These are phyloP conservation scores for Racocetra persica DNA, from an alignment of 371 early-diverging fungal genomes.

Conservation along the genomic window DNA sequence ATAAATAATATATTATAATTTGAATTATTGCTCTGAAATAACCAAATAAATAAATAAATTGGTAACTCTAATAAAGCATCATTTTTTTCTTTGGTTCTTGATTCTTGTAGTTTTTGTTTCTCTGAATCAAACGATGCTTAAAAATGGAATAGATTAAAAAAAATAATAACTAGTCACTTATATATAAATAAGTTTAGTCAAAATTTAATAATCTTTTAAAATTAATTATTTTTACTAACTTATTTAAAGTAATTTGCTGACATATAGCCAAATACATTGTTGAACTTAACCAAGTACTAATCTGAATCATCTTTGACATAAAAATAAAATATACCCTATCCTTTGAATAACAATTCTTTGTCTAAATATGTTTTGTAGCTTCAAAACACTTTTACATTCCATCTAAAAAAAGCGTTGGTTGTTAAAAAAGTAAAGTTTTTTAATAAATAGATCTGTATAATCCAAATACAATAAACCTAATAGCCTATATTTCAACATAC, in stretches of 20 bases:
- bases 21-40: too few species aligned
- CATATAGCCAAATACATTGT: slow-evolving; percentile 70
- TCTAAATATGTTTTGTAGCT: slow-evolving; percentile 79
- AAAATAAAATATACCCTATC: slow-evolving; percentile 76
- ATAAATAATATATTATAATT: too few species aligned
- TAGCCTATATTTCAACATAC: too few species aligned
- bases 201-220: neutral
- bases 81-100: slow-evolving; percentile 8
- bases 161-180: neutral
- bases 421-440: neutral
- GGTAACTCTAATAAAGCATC: slow-evolving; percentile 11
- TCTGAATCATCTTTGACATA: slow-evolving; percentile 81
- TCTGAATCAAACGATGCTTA: neutral
- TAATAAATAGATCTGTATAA: too few species aligned
- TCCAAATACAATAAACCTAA: too few species aligned
- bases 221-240: slow-evolving; percentile 32
- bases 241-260: slow-evolving; percentile 81
- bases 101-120: slow-evolving; percentile 11
- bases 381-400: slow-evolving; percentile 50
- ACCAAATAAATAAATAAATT: too few species aligned
- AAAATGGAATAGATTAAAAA: neutral
- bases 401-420: slow-evolving; percentile 37
- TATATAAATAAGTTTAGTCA: neutral
- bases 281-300: slow-evolving; percentile 75
- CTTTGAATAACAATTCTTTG: slow-evolving; percentile 80